phyloP scores from a whole-genome alignment of 177 flowering plant species.

The Vitis hybrid region DNA sequence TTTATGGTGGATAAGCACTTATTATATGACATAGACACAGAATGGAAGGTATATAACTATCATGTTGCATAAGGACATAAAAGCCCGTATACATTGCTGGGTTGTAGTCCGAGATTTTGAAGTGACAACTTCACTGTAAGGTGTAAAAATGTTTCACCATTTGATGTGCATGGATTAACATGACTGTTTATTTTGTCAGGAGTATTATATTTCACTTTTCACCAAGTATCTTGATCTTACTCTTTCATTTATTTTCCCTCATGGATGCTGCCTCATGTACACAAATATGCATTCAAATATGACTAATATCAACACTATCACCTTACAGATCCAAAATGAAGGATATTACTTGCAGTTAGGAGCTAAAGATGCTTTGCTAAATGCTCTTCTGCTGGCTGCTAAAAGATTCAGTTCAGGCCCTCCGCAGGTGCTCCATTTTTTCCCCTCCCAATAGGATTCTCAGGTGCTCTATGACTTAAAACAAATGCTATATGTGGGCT shows the following conservation, averaged over 20 bases:
- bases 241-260: background rate
- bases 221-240: background rate
- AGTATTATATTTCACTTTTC: background rate
- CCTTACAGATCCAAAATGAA: slow-evolving; percentile 80
- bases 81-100: background rate
- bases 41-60: background rate
- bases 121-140: background rate
- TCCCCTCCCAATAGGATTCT: background rate
- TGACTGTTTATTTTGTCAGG: background rate
- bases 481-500: background rate
- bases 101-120: background rate
- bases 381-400: slow-evolving; percentile 85
- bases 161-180: background rate
- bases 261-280: background rate
- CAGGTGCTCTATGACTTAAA: slow-evolving; percentile 8
- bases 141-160: background rate
- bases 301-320: background rate
- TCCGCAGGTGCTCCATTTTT: slow-evolving; percentile 58
- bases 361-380: slow-evolving; percentile 76
- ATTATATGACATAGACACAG: background rate
- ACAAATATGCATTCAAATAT: background rate
- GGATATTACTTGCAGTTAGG: slow-evolving; percentile 64
- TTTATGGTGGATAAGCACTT: no score
- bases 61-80: background rate
- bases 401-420: slow-evolving; percentile 78